phyloP scores from a whole-genome alignment of 1,284 basidiomycete species.

The Porodaedalea pini region DNA sequence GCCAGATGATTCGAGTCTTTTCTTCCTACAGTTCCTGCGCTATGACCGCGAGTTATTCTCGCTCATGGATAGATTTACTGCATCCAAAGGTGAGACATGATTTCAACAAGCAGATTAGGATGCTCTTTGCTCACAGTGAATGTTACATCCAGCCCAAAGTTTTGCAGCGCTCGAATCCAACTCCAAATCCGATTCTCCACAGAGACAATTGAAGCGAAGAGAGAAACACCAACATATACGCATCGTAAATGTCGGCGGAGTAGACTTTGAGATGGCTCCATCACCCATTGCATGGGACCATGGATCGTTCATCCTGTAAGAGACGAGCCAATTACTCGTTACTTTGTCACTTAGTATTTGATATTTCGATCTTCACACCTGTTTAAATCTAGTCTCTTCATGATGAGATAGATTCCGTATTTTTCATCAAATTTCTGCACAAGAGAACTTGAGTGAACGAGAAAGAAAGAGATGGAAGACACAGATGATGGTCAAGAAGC shows the following conservation, averaged over 20 bases:
- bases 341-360: background rate
- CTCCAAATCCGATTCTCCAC: background rate
- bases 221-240: background rate
- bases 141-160: too few relatives aligned
- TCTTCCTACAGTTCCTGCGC: constrained; percentile 9
- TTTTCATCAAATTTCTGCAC: too few relatives aligned
- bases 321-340: background rate
- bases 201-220: background rate
- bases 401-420: too few relatives aligned
- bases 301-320: constrained; percentile 1
- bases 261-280: constrained; percentile 9
- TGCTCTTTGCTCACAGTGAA: too few relatives aligned
- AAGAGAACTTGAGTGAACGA: too few relatives aligned
- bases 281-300: constrained; percentile 5
- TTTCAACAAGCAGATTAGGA: too few relatives aligned
- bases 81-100: constrained; percentile 3
- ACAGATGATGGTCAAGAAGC: background rate
- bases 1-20: background rate
- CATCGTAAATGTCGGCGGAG: constrained; percentile 11
- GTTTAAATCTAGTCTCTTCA: too few relatives aligned
- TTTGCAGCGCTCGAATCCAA: background rate
- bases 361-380: background rate
- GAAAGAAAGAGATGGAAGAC: too few relatives aligned
- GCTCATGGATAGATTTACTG: background rate
- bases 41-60: constrained; percentile 4